Conservation (phyloP, 1,139 yeast species). For the Tardiomyces depauwii region DNA sequence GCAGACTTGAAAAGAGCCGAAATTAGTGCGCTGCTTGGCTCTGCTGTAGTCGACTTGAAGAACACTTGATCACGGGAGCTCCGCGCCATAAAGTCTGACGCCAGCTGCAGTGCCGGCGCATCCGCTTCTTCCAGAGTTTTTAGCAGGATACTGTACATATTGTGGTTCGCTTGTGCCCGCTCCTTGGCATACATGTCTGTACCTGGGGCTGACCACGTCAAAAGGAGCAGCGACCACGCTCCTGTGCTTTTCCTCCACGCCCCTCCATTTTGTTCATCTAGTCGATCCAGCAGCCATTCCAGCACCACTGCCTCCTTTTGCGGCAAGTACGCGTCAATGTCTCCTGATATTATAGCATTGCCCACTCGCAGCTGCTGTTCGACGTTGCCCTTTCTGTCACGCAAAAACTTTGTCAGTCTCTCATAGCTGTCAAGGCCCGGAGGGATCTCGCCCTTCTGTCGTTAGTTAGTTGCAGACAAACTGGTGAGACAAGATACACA, state of each 20-base stretch:
- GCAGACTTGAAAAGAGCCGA: not conserved
- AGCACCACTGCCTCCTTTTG: slow-evolving; percentile 46
- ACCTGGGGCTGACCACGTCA: not conserved
- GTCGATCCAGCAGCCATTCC: slow-evolving; percentile 56
- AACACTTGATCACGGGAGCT: not conserved
- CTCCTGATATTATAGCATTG: slow-evolving; percentile 30
- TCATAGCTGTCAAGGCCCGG: slow-evolving; percentile 13
- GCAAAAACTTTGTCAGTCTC: slow-evolving; percentile 48
- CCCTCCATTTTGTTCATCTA: slow-evolving; percentile 19
- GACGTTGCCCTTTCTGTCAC: slow-evolving; percentile 39
- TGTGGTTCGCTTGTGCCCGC: not conserved
- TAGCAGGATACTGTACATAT: not conserved
- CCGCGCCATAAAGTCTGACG: not conserved
- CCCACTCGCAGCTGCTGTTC: slow-evolving; percentile 34
- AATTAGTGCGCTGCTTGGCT: not conserved
- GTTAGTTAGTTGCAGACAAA: too few species aligned
- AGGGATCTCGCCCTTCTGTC: too few species aligned
- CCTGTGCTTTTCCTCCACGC: not conserved
- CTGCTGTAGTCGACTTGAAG: not conserved
- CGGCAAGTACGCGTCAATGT: slow-evolving; percentile 44
- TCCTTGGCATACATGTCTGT: not conserved
- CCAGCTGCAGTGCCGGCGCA: not conserved
- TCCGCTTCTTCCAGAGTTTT: not conserved
- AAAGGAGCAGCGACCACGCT: not conserved
- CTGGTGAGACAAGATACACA: too few species aligned